Evolutionary conservation across 305 asterid species (phyloP), one percentile per base, ranked within the genome.

Genomic region (Plantago coronopus): DNA sequence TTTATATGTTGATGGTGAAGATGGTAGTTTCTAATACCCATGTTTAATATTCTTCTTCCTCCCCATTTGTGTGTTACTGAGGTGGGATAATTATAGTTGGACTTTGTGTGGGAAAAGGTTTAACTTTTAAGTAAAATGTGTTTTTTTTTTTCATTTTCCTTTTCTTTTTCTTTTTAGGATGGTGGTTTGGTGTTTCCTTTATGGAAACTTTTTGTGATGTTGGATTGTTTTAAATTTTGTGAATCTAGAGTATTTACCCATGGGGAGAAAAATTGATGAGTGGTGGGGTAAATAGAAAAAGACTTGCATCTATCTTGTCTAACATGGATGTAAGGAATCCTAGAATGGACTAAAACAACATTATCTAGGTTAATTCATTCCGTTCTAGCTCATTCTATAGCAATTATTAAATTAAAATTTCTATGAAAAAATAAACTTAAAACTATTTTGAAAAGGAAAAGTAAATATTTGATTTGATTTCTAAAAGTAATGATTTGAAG

Each of bases 261-360:
- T 62, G 75, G 74, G 49, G 68, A 68, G 57, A 55, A 48, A 69
- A 45, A 59, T 58, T 22, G 70, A 68, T 60, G 55, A 66, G 82
- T 81, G 88, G 88, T 80, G 86, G 93, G 85, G 85, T 76, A 63
- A 65, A 19, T 50, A n/a, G 83, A 80, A 73, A 83, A 64, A 58
- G 87, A 74, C 85, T 64, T 58, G 70, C 86, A 75, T 76, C 74
- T 70, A 54, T 74, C 53, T 72, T 77, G 66, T 60, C 69, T 72
- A 71, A 69, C 73, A 69, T 57, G 71, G 69, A 34, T 34, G 49
- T 57, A 63, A 59, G 74, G 83, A 73, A 77, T 77, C 89, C 86
- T 63, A 84, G 65, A 83, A 77, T 76, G 78, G 67, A 64, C 65
- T 19, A 61, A 21, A 60, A 12, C 54, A 57, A 63, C 50, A 54